Conservation (phyloP, 1,284 basidiomycete species). For the Ustilago crameri region DNA sequence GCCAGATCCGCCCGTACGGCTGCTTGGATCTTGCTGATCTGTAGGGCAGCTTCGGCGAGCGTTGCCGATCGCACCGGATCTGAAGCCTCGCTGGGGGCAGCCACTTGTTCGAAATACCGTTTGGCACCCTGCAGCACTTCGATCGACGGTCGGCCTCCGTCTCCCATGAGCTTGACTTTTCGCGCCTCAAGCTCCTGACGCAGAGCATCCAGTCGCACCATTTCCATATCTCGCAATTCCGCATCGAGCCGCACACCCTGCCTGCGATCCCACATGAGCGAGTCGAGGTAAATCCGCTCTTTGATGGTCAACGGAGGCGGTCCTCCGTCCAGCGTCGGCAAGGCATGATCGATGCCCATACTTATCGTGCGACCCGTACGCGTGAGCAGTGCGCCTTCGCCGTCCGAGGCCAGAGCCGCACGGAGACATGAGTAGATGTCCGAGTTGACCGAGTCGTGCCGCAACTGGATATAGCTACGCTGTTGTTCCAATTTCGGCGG, state of each 20-base stretch:
- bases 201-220: conserved; percentile 18
- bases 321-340: conserved; percentile 5
- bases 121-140: conserved; percentile 32
- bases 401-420: conserved; percentile 34
- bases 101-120: conserved; percentile 39
- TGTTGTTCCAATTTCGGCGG: conserved; percentile 21
- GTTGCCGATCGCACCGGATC: conserved; percentile 30
- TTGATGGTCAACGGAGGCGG: conserved; percentile 30
- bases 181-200: conserved; percentile 30
- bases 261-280: conserved; percentile 46
- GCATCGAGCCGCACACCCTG: conserved; percentile 39
- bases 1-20: conserved; percentile 27
- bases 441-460: conserved; percentile 44
- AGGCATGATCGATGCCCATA: conserved; percentile 35
- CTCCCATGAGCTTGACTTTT: conserved; percentile 31
- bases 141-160: conserved; percentile 7
- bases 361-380: conserved; percentile 26
- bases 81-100: conserved; percentile 1
- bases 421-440: conserved; percentile 45
- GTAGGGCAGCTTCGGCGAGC: conserved; percentile 30
- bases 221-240: conserved; percentile 31
- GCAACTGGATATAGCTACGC: conserved; percentile 24
- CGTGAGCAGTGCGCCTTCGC: conserved; percentile 45
- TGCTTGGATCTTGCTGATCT: conserved; percentile 24
- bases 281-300: conserved; percentile 43